phyloP scores from a whole-genome alignment of 768 basidiomycete species.

The Russula lepida region DNA sequence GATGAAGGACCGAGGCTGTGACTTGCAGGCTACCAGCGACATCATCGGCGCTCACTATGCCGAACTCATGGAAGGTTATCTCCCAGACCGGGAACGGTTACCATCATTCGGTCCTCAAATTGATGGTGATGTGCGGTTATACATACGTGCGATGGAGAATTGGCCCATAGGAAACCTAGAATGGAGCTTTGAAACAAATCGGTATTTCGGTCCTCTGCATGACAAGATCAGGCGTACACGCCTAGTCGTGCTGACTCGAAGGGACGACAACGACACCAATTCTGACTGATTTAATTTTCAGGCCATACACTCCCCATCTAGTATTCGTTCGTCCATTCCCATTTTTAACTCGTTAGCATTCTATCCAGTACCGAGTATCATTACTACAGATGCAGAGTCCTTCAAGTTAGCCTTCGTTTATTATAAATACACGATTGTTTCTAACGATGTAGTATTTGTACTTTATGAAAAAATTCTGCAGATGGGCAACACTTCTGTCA shows the following conservation, averaged over 20 bases:
- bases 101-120: slow-evolving; percentile 37
- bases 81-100: slow-evolving; percentile 29
- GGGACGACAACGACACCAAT: slow-evolving; percentile 18
- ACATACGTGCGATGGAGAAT: slow-evolving; percentile 40
- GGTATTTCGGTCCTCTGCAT: slow-evolving; percentile 34
- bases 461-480: no score
- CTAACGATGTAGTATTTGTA: neutral
- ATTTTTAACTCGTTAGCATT: neutral
- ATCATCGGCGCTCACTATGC: slow-evolving; percentile 33
- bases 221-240: slow-evolving; percentile 25
- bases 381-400: neutral
- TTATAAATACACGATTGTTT: neutral
- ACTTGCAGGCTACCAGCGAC: slow-evolving; percentile 34
- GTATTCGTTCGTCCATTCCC: neutral
- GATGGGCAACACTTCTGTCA: no score
- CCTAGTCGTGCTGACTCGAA: slow-evolving; percentile 24
- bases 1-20: slow-evolving; percentile 36
- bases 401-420: neutral
- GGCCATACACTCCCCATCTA: neutral
- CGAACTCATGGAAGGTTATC: slow-evolving; percentile 32
- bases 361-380: neutral
- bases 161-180: slow-evolving; percentile 43
- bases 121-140: slow-evolving; percentile 35
- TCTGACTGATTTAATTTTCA: slow-evolving; percentile 1
- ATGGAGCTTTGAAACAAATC: slow-evolving; percentile 46